A percentile compares a stretch with the other conserved stretches of the same genome.
phyloP scores from a whole-genome alignment of 768 basidiomycete species.

The Chlorophyllum brunneum region DNA sequence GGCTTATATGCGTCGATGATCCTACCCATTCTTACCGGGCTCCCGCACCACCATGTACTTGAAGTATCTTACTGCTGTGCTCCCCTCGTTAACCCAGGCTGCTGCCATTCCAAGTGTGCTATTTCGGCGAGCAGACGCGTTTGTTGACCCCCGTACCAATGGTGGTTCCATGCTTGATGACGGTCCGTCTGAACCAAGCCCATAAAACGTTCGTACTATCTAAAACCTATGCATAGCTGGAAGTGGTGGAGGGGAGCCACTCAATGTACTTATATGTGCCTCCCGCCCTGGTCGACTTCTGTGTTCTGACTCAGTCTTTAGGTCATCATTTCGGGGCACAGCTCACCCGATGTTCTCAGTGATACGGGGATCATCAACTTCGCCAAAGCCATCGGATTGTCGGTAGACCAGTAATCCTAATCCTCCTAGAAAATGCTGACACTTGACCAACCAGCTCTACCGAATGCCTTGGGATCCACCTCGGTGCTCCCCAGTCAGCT shows the following conservation, averaged over 20 bases:
- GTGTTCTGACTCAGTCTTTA: slow-evolving; percentile 12
- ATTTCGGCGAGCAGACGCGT: slow-evolving; percentile 24
- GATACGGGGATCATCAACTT: slow-evolving; percentile 55
- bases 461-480: slow-evolving; percentile 76
- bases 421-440: not conserved
- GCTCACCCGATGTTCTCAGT: slow-evolving; percentile 53
- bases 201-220: not conserved
- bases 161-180: slow-evolving; percentile 69
- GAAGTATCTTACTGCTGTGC: not conserved
- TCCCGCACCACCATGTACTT: slow-evolving; percentile 3
- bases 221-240: slow-evolving; percentile 22
- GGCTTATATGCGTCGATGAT: slow-evolving; percentile 3
- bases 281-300: slow-evolving; percentile 23
- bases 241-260: slow-evolving; percentile 59
- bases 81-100: slow-evolving; percentile 1
- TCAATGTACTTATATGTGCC: slow-evolving; percentile 57
- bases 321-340: slow-evolving; percentile 65
- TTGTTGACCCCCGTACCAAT: slow-evolving; percentile 38
- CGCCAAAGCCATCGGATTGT: slow-evolving; percentile 64
- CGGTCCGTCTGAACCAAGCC: slow-evolving; percentile 23
- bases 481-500: slow-evolving; percentile 63
- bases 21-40: not conserved
- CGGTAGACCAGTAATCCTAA: not conserved
- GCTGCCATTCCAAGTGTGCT: slow-evolving; percentile 7
- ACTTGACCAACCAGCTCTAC: slow-evolving; percentile 19